Evolutionary conservation across 495 filamentous ascomycete genomes (phyloP).

Genomic region (Penicillium odoratum): DNA sequence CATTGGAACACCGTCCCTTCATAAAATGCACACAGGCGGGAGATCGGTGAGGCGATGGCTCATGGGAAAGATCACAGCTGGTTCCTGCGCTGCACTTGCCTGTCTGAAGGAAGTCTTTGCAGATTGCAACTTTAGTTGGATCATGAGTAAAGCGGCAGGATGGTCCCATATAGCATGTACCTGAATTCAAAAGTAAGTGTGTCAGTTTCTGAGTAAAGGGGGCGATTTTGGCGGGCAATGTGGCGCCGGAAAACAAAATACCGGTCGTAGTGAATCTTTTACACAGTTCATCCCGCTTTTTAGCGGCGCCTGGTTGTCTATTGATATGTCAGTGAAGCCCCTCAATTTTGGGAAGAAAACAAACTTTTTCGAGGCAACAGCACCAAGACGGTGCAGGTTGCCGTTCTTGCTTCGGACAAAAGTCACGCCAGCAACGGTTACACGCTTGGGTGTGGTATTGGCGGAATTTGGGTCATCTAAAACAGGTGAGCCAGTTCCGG

Average conservation of each 20-base stretch:
- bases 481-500: conserved; percentile 45
- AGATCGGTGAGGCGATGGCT: conserved; percentile 78
- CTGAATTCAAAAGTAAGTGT: conserved; percentile 46
- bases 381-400: conserved; percentile 72
- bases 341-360: background rate
- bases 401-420: conserved; percentile 91
- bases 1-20: conserved; percentile 86
- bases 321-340: conserved; percentile 24
- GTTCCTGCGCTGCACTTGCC: conserved; percentile 77
- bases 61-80: conserved; percentile 91
- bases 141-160: conserved; percentile 84
- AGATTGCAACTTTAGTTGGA: conserved; percentile 83
- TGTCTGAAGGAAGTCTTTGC: conserved; percentile 80
- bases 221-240: conserved; percentile 9
- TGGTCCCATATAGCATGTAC: conserved; percentile 78
- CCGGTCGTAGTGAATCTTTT: conserved; percentile 89
- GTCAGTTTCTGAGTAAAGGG: conserved; percentile 22
- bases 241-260: conserved; percentile 51
- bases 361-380: conserved; percentile 46
- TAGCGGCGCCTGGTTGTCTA: conserved; percentile 49
- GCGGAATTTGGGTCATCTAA: conserved; percentile 62
- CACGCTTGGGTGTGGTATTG: conserved; percentile 74
- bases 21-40: conserved; percentile 89
- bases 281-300: conserved; percentile 78
- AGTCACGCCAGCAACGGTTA: conserved; percentile 75